These are phyloP conservation scores for Heterobasidion annosum DNA, from an alignment of 1,284 basidiomycete genomes.

Conservation along the genomic window DNA sequence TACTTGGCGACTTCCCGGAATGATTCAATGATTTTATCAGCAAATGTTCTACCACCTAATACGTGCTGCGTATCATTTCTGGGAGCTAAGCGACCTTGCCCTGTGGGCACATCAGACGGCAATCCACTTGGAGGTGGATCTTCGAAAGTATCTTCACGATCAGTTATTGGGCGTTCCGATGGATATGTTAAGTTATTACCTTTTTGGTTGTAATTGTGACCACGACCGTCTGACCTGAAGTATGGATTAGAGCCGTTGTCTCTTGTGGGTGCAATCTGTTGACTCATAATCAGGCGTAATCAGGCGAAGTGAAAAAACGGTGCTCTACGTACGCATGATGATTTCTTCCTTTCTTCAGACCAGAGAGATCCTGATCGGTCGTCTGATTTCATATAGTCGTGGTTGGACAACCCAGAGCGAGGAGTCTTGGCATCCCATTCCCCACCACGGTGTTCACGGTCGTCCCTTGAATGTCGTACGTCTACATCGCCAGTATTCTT, in stretches of 20 bases:
- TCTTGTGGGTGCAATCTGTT: not conserved
- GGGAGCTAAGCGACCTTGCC: not conserved
- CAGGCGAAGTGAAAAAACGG: too few species aligned
- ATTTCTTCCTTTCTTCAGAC: not conserved
- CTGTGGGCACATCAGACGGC: not conserved
- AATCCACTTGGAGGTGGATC: not conserved
- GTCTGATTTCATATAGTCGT: not conserved
- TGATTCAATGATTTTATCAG: conserved; percentile 10
- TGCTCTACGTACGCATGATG: not conserved
- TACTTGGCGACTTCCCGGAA: conserved; percentile 33
- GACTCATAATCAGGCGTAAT: too few species aligned
- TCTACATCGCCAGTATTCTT: conserved; percentile 15
- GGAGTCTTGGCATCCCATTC: too few species aligned
- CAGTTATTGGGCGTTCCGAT: not conserved
- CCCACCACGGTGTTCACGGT: not conserved
- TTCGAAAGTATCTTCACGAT: not conserved
- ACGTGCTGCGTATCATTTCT: not conserved
- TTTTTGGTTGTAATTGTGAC: not conserved
- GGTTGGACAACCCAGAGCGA: too few species aligned
- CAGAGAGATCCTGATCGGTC: not conserved
- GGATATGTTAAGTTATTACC: not conserved
- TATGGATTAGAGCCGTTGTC: not conserved
- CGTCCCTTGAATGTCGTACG: not conserved
- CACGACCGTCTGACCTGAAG: not conserved
- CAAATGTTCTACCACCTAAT: not conserved